Conservation (phyloP, 345 rosid genomes). For the Leavenworthia alabamica region DNA sequence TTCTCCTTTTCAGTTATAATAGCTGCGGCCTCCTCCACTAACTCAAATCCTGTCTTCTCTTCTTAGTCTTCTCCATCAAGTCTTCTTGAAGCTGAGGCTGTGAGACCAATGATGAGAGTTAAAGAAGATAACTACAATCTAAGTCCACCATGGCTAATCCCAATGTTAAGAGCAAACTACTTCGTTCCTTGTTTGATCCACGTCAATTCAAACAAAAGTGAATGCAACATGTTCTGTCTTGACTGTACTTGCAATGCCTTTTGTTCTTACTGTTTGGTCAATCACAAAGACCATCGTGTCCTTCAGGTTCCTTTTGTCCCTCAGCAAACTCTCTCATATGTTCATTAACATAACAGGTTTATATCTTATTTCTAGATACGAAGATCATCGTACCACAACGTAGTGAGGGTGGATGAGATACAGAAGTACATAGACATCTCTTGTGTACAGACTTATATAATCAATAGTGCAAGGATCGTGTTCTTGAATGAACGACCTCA, state of each 20-base stretch:
- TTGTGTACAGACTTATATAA: conserved; percentile 79
- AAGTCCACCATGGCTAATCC: conserved; percentile 70
- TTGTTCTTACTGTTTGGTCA: conserved; percentile 60
- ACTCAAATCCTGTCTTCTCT: not conserved
- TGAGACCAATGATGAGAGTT: conserved; percentile 40
- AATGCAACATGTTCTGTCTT: conserved; percentile 84
- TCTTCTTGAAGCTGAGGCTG: conserved; percentile 17
- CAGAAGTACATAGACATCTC: conserved; percentile 80
- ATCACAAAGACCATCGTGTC: conserved; percentile 64
- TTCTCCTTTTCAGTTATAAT: not conserved
- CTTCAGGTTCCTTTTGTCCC: conserved; percentile 49
- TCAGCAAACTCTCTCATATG: not conserved
- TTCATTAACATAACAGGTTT: too few relatives aligned
- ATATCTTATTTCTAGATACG: conserved; percentile 53
- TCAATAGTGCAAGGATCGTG: conserved; percentile 88
- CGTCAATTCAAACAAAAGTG: conserved; percentile 62
- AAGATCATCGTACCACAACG: conserved; percentile 92
- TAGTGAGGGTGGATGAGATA: conserved; percentile 82
- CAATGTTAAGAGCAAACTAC: conserved; percentile 67
- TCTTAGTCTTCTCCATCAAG: conserved; percentile 7
- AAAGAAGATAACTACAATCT: conserved; percentile 18
- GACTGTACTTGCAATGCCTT: conserved; percentile 60
- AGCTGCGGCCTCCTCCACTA: conserved; percentile 20
- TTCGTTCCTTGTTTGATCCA: conserved; percentile 59
- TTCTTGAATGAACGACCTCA: conserved; percentile 87